Base-by-base conservation (phyloP, 1,284 basidiomycete genomes). In the Megacollybia platyphylla region DNA sequence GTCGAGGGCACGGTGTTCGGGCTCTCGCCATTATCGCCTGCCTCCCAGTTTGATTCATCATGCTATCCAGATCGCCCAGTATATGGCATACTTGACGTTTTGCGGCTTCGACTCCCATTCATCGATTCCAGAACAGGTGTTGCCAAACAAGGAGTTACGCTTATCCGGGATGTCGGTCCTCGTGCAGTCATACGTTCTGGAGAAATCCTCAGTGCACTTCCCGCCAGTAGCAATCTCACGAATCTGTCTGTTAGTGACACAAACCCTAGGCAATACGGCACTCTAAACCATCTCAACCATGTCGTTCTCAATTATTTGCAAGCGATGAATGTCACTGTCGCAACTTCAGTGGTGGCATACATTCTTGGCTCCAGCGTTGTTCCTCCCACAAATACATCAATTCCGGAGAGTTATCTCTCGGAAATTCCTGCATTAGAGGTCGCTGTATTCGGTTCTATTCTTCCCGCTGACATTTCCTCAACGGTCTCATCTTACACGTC, bases 11-110 rank as follows among this genome's bases (percentile, higher is more conserved):
- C 49, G 8, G 67, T 71, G 6, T 81, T 79, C 53, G 70, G 66
- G 10, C 58, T 81, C 17, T 46, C 65, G 13, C 26, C 54, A 8
- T 47, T 59, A 2, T 47, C 57, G 0, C 32, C 58, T 27, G 51
- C 59, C 13, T 48, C 56, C 13, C 46, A 54, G 31, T 74, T 78
- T 51, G 56, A 73, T 46, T 40, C 63, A 5, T 57, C 60, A 5
- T 82, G 79, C 54, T 79, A 68, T 54, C 58, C 68, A 7, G 62
- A 66, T 47, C 65, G 73, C 15, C 78, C 76, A 1, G 58, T 76
- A 11, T 81, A 82, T 52, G 78, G 78, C n/a, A 59, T 76, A 7
- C 58, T 81, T 40, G 65, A 81, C 51, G 51, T 79, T 8, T 55
- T 79, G 20, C 63, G 61, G 7, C 58, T 78, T 18, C 70, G 77